Evolutionary conservation across 2,329 filamentous ascomycete species (phyloP), one percentile per base, ranked within the genome.

Genomic region (Monosporascus sp.): DNA sequence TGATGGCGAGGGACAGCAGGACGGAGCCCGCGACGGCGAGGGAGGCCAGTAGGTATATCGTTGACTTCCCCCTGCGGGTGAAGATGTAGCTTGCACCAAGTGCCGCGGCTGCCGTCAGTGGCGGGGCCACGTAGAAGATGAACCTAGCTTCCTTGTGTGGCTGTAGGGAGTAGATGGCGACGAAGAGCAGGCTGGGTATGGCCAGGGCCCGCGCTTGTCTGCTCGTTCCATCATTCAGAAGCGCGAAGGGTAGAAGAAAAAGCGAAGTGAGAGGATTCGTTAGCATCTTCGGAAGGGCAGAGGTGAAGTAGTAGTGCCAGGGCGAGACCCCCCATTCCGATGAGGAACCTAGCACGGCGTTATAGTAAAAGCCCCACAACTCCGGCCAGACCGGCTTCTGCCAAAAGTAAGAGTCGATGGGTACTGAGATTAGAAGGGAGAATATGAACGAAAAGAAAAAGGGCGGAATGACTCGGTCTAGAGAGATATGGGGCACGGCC

Each of bases 121-220:
- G 79, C 0, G 94, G 94, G 24, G 96, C 78, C 50, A 84, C 79
- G 72, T 97, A 97, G 63, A 97, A 84, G 61, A 99, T 86, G 75
- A 99, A 99, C 18, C 94, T 88, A 68, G 91, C 88, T 73, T 99
- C 94, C 68, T 99, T 99, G 74, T 99, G 94, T 0, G 93, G 92
- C 56, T 96, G 88, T 49, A 90, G 63, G 58, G 90, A 96, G 75
- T 96, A 97, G 44, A 95, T 70, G 5, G 79, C 79, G 20, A 95
- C 77, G 68, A 92, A 99, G 31, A 81, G 69, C 2, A 95, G 59
- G 9, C 82, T 79, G 0, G 94, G 91, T 2, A 86, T 61, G 4
- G 89, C 75, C 0, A 89, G 63, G 6, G 75, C 72, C 17, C 70
- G 65, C 0, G 77, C 74, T 5, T 71, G 68, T 4, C 67, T 68